Conservation (phyloP, 805 yeast genomes). For the Ogataea pini region DNA sequence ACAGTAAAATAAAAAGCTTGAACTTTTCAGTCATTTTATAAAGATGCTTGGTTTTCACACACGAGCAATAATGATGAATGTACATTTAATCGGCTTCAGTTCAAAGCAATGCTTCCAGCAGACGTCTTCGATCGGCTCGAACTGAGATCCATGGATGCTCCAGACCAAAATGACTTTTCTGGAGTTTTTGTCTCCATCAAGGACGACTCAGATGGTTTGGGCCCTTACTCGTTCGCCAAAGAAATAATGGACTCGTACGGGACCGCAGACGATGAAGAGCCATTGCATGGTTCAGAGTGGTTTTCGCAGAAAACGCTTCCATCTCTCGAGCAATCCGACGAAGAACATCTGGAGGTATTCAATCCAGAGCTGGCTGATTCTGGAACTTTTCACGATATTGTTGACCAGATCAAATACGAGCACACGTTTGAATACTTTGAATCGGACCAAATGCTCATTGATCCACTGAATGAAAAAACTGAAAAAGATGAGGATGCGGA, state of each 20-base stretch:
- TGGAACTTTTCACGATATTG: not conserved
- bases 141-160: not conserved
- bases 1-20: conserved; percentile 3
- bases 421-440: not conserved
- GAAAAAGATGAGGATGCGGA: not conserved
- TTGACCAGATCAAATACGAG: not conserved
- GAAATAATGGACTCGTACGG: conserved; percentile 1
- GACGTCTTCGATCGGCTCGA: not conserved
- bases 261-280: not conserved
- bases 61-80: not conserved
- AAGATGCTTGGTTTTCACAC: not conserved
- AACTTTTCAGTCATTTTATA: not conserved
- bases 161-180: not conserved
- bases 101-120: conserved; percentile 1
- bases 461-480: not conserved
- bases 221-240: not conserved
- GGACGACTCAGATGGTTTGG: not conserved
- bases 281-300: not conserved
- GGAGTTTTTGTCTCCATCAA: not conserved
- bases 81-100: not conserved
- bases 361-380: not conserved
- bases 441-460: conserved; percentile 2
- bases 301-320: conserved; percentile 2
- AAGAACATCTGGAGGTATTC: conserved; percentile 4
- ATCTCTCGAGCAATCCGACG: conserved; percentile 5